These are phyloP conservation scores for Parmelia sp. DNA, from an alignment of 495 filamentous ascomycete species.

Conservation along the genomic window DNA sequence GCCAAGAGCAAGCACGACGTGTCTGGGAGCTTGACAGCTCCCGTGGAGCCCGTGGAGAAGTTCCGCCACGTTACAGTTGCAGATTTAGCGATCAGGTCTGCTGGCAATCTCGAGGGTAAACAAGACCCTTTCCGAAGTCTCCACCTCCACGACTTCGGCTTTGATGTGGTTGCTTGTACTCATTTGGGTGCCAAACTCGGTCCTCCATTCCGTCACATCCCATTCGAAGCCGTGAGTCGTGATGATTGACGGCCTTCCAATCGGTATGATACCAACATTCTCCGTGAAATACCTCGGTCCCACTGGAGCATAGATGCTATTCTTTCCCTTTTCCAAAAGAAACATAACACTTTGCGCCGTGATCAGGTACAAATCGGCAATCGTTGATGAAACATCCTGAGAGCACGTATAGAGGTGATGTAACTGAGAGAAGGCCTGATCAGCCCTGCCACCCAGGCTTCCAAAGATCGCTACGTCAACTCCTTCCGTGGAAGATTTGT, in stretches of 20 bases:
- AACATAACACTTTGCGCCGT: conserved; percentile 76
- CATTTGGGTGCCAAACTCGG: conserved; percentile 73
- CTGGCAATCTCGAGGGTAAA: conserved; percentile 71
- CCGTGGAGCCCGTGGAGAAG: too few relatives aligned
- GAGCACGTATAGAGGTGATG: conserved; percentile 62
- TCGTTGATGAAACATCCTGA: conserved; percentile 27
- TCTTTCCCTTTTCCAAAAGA: conserved; percentile 60
- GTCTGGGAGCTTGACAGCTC: neutral
- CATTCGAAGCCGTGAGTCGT: conserved; percentile 77
- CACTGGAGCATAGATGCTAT: conserved; percentile 57
- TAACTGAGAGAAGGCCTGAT: conserved; percentile 83
- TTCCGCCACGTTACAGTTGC: neutral
- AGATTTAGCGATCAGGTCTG: neutral
- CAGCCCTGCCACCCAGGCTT: conserved; percentile 79
- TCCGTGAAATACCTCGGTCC: conserved; percentile 43
- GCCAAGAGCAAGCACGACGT: neutral
- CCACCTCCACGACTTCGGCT: conserved; percentile 50
- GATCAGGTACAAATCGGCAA: conserved; percentile 58
- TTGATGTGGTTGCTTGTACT: conserved; percentile 90
- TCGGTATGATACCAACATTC: conserved; percentile 78
- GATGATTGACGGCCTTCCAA: conserved; percentile 65
- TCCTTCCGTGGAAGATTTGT: neutral
- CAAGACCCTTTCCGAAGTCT: conserved; percentile 62
- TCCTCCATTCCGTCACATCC: conserved; percentile 78
- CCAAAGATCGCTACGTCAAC: conserved; percentile 66